Base-by-base conservation (phyloP, 192 early-diverging fungal species). In the Phycomyces blakesleeanus region DNA sequence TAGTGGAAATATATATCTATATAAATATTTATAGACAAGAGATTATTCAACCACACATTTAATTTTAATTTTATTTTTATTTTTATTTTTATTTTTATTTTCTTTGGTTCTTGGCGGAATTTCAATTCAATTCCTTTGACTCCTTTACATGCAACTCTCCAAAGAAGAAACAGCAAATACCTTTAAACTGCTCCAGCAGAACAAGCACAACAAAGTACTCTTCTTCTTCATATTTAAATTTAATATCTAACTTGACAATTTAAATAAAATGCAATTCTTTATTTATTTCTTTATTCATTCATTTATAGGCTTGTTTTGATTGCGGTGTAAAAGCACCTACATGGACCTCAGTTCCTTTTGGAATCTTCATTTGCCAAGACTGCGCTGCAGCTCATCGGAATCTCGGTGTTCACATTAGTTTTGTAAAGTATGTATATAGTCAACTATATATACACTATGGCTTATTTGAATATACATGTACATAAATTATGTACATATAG, bases 331-430 rank as follows among this genome's bases (percentile, higher is more conserved):
- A 96, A 77, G 94, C 90, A 66, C 97, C 97, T 44, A 92, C 91
- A 0, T 99, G 97, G 97, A 83, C 94, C 44, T 87, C 89, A 54
- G 91, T 97, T 22, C 93, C 91, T 6, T 97, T 87, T 74, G 97
- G 95, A 38, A 84, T 98, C 25, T 99, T 95, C 64, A 78, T 99
- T 47, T 99, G 97, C 72, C 83, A 94, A 24, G 96, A 99, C 64
- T 99, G 97, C 73, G 94, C 95, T 12, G 86, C 94, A 3, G 91
- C 93, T 22, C 97, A 99, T 68, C 85, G 97, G 62, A 95, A 94
- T 67, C 86, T 99, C 75, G 97, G 97, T 41, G 97, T 98, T 11
- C 97, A 99, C 66, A 93, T 98, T 54, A 91, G 89, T 11, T 98
- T 98, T 87, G 97, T 98, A 10, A 81, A 96, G 90, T 93, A 77